A percentile compares a stretch with the other conserved stretches of the same genome.
Conservation (phyloP, 2,329 filamentous ascomycete genomes). For the Dothideomycetes sp. region DNA sequence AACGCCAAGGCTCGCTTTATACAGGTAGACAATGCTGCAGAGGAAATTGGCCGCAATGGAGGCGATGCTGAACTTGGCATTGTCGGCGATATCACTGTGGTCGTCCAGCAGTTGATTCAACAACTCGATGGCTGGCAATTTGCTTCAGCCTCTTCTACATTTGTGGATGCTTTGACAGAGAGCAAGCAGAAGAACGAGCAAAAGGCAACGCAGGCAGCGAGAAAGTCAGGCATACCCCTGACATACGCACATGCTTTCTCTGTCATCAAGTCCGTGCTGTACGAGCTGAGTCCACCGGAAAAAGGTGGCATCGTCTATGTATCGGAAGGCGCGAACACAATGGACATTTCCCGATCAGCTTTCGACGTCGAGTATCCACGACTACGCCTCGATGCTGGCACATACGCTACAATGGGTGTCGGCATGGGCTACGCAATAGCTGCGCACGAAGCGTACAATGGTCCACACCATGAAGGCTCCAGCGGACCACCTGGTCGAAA, state of each 20-base stretch:
- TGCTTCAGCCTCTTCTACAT: slow-evolving; percentile 21
- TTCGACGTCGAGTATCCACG: slow-evolving; percentile 45
- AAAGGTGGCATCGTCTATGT: slow-evolving; percentile 43
- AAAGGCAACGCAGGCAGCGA: slow-evolving; percentile 32
- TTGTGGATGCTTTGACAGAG: slow-evolving; percentile 22
- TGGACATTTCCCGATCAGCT: slow-evolving; percentile 47
- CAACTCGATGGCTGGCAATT: slow-evolving; percentile 36
- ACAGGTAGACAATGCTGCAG: slow-evolving; percentile 43
- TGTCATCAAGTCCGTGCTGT: slow-evolving; percentile 39
- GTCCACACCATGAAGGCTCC: slow-evolving; percentile 24
- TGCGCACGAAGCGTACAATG: slow-evolving; percentile 44
- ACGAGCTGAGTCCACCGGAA: slow-evolving; percentile 32
- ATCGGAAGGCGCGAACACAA: slow-evolving; percentile 49
- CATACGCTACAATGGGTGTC: slow-evolving; percentile 49
- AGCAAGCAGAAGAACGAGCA: slow-evolving; percentile 37
- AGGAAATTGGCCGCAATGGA: slow-evolving; percentile 43
- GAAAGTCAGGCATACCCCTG: slow-evolving; percentile 30
- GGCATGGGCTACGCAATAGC: slow-evolving; percentile 47
- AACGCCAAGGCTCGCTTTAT: slow-evolving; percentile 38
- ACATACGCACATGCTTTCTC: slow-evolving; percentile 42
- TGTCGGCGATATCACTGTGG: slow-evolving; percentile 40
- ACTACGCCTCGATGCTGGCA: slow-evolving; percentile 46
- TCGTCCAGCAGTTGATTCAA: slow-evolving; percentile 35
- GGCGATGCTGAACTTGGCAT: slow-evolving; percentile 38
- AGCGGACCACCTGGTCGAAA: slow-evolving; percentile 26